Evolutionary conservation across 108 stramenopile species (phyloP).

Genomic region (Cyclotella baltica): DNA sequence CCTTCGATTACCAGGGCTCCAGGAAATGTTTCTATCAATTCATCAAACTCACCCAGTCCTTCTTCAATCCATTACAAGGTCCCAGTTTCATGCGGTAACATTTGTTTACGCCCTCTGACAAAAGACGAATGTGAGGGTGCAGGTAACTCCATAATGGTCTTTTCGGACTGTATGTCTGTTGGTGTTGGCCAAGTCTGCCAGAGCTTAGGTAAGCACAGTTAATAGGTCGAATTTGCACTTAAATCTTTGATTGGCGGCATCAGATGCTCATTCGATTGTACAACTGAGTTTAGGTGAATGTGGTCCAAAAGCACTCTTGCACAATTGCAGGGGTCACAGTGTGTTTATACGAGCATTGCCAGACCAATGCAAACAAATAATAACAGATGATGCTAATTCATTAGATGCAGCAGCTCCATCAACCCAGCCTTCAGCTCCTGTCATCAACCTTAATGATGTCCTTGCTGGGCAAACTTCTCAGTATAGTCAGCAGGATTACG

Average conservation of each 20-base stretch:
- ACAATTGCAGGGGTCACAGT: conserved; percentile 29
- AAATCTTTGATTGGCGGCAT: no score
- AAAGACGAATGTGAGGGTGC: conserved; percentile 16
- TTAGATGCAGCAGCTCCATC: neutral
- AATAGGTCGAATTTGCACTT: no score
- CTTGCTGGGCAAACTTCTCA: neutral
- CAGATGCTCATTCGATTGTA: no score
- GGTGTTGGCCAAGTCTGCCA: conserved; percentile 40
- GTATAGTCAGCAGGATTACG: neutral
- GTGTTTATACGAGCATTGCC: conserved; percentile 28
- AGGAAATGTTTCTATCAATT: neutral
- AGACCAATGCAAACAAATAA: conserved; percentile 17
- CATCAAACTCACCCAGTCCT: conserved; percentile 1
- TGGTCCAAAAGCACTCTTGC: conserved; percentile 12
- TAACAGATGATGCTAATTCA: neutral
- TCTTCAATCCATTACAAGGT: neutral
- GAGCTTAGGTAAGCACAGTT: conserved; percentile 26
- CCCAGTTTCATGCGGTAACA: conserved; percentile 24
- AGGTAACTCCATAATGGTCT: conserved; percentile 8
- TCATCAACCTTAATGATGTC: neutral
- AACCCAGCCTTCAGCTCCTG: conserved; percentile 11
- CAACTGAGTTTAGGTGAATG: conserved; percentile 37
- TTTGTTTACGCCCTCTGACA: conserved; percentile 35
- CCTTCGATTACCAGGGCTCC: no score
- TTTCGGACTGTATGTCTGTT: conserved; percentile 30